These are phyloP conservation scores for Ramaria sp. DNA, from an alignment of 768 basidiomycete species.

Conservation along the genomic window DNA sequence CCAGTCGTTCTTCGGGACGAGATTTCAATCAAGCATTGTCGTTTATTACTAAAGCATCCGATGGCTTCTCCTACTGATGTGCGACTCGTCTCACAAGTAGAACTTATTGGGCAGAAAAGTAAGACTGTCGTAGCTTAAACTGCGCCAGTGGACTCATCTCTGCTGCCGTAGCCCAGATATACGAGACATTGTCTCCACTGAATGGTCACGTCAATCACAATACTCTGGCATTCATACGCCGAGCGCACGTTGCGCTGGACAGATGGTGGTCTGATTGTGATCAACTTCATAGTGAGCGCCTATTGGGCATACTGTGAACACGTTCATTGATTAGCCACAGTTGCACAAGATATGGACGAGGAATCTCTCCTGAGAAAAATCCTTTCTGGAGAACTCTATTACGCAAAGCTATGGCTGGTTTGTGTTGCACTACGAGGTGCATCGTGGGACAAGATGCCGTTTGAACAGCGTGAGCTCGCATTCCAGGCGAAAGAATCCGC, in stretches of 20 bases:
- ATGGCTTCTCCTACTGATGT: slow-evolving; percentile 89
- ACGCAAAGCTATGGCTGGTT: slow-evolving; percentile 91
- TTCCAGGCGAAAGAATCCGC: slow-evolving; percentile 95
- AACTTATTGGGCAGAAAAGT: slow-evolving; percentile 90
- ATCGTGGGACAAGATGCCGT: slow-evolving; percentile 93
- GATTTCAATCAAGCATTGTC: slow-evolving; percentile 74
- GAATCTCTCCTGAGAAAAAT: slow-evolving; percentile 80
- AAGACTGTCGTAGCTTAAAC: slow-evolving; percentile 15
- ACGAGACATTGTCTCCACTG: slow-evolving; percentile 77
- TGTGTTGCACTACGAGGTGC: slow-evolving; percentile 87
- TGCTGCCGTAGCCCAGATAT: slow-evolving; percentile 65
- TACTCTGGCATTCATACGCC: slow-evolving; percentile 72
- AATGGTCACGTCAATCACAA: slow-evolving; percentile 80
- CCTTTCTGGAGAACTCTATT: slow-evolving; percentile 78
- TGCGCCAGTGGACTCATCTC: not conserved
- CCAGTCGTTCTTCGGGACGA: slow-evolving; percentile 88
- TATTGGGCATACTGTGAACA: not conserved
- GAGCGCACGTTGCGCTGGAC: slow-evolving; percentile 77
- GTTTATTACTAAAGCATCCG: slow-evolving; percentile 69
- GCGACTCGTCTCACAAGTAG: slow-evolving; percentile 76
- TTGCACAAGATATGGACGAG: slow-evolving; percentile 62
- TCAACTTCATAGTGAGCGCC: slow-evolving; percentile 58
- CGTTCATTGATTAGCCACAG: not conserved
- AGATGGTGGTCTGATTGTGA: slow-evolving; percentile 91
- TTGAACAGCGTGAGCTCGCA: slow-evolving; percentile 88